phyloP scores from a whole-genome alignment of 306 rosid species.

The Begonia masoniana region DNA sequence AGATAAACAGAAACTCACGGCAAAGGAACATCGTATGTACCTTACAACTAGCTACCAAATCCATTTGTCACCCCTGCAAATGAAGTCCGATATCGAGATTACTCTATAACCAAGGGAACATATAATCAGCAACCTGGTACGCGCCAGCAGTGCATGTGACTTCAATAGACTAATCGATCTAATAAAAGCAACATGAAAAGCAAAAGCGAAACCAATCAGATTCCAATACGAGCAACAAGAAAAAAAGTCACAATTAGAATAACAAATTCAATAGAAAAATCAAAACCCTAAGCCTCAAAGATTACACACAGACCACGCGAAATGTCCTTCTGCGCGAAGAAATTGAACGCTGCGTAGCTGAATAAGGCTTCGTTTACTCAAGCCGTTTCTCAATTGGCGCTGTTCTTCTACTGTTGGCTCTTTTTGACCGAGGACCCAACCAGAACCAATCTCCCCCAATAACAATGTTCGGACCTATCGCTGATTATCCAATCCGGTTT shows the following conservation, averaged over 20 bases:
- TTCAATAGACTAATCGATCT: constrained; percentile 19
- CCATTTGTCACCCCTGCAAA: constrained; percentile 29
- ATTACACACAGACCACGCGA: background rate
- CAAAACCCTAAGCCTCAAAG: constrained; percentile 3
- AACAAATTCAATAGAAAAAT: background rate
- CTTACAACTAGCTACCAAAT: constrained; percentile 67
- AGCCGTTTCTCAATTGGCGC: constrained; percentile 26
- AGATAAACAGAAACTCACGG: constrained; percentile 2
- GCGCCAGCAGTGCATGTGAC: constrained; percentile 24
- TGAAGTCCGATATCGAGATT: constrained; percentile 5
- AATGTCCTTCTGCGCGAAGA: background rate
- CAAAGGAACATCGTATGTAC: constrained; percentile 18
- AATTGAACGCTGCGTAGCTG: constrained; percentile 5
- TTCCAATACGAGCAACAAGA: constrained; percentile 5
- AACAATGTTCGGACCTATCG: constrained; percentile 48
- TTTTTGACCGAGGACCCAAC: constrained; percentile 45
- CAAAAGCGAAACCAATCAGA: constrained; percentile 3
- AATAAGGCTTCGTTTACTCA: constrained; percentile 22
- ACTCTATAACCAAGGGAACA: constrained; percentile 2
- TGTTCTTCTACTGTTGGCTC: constrained; percentile 21
- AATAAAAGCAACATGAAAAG: constrained; percentile 16
- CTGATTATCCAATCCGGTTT: constrained; percentile 50
- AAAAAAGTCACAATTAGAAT: constrained; percentile 1
- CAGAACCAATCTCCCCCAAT: constrained; percentile 31
- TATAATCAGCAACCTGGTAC: constrained; percentile 12